Evolutionary conservation across 2,329 filamentous ascomycete species (phyloP).

Genomic region (Curvularia sp.): DNA sequence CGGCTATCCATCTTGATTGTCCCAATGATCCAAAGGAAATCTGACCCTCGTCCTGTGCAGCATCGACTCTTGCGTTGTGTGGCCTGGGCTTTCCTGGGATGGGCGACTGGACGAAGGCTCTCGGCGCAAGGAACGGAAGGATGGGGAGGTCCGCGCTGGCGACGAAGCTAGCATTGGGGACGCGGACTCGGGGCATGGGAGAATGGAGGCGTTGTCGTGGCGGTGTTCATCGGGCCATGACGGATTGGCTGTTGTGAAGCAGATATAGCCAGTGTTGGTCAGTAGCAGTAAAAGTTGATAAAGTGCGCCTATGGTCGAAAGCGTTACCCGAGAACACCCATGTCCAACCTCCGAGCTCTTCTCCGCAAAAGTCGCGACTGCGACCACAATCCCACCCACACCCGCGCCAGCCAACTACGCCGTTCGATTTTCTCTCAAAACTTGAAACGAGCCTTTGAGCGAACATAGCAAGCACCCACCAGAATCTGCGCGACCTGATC

Average conservation of each 20-base stretch:
- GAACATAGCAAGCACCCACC: too few species aligned
- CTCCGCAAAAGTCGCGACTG: constrained; percentile 22
- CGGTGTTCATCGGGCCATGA: constrained; percentile 43
- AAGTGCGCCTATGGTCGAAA: constrained; percentile 25
- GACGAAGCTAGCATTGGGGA: constrained; percentile 43
- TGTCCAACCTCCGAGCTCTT: constrained; percentile 28
- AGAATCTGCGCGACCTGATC: neutral
- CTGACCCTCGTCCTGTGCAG: constrained; percentile 27
- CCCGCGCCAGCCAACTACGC: neutral
- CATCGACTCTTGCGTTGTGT: constrained; percentile 14
- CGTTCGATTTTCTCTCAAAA: neutral
- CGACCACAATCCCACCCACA: constrained; percentile 1
- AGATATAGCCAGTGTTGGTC: constrained; percentile 1
- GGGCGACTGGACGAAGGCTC: constrained; percentile 39
- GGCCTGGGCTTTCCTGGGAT: constrained; percentile 20
- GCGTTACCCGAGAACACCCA: constrained; percentile 25
- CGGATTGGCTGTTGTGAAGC: constrained; percentile 20
- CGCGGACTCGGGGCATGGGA: constrained; percentile 44
- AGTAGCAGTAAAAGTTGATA: constrained; percentile 26
- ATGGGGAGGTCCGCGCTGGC: constrained; percentile 41
- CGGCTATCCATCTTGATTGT: neutral
- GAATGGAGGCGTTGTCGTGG: constrained; percentile 16
- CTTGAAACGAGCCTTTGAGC: too few species aligned
- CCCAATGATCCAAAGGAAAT: neutral
- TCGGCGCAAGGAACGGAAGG: constrained; percentile 51